Base-by-base conservation (phyloP, 116 monocot species). In the Trichopus zeylanicus region DNA sequence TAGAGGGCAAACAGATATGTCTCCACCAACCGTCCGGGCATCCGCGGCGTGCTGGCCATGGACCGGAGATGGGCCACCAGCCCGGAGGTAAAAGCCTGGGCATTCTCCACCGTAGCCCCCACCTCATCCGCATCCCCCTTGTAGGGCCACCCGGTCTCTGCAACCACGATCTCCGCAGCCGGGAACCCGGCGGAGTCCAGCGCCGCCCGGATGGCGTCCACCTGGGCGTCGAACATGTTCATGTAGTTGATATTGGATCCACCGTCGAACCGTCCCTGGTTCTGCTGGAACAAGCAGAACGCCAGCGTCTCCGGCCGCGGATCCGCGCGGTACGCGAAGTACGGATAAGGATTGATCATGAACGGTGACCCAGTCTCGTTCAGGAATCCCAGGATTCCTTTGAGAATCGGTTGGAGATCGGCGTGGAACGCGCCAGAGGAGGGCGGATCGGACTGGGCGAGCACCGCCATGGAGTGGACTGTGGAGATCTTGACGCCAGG, bases 321-420 rank as follows among this genome's bases (percentile, higher is more conserved):
- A 47, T 93, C 85, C 67, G 64, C 39, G 34, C 29, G 56, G 84
- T 88, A 88, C 29, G 88, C 93, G 66, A 93, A 93, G 67, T 63
- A 93, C 0, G 93, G 93, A 75, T 88, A 93, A 13, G 93, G 89
- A 53, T 93, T 93, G 73, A 88, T 78, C 89, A 89, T 88, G 73
- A 93, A 85, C 11, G 82, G 88, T 7, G 77, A 63, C 0, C 75
- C 78, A 18, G 66, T 81, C 30, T 84, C 42, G 22, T 69, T 21
- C 21, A 93, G 77, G 55, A 93, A 88, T 6, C 33, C 61, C 12
- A 85, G 67, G 57, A 93, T 65, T 22, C 77, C 74, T 22, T 55
- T 59, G 16, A 93, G 60, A 6, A 34, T 38, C 18, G 64, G 28
- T 26, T 53, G 39, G 57, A 88, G 65, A 32, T 80, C 67, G 1